Conservation (phyloP, 345 rosid species). For the Gossypium mustelinum region DNA sequence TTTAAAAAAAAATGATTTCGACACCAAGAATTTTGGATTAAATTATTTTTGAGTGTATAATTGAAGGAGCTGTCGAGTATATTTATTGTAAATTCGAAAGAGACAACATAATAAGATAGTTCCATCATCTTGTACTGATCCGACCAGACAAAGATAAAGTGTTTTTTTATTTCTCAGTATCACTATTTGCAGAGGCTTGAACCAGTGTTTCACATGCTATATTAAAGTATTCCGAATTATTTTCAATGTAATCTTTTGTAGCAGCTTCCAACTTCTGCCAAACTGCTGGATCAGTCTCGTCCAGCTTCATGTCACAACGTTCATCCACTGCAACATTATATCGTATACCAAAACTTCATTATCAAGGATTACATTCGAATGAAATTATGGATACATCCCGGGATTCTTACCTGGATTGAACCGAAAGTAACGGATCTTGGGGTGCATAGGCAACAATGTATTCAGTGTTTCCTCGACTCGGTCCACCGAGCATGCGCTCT, state of each 20-base stretch:
- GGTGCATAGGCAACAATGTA: slow-evolving; percentile 83
- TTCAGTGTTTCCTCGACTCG: slow-evolving; percentile 91
- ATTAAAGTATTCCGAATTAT: slow-evolving; percentile 52
- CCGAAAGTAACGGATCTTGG: slow-evolving; percentile 84
- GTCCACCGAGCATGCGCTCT: slow-evolving; percentile 97
- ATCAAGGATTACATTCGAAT: too few species aligned
- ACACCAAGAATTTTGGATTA: too few species aligned
- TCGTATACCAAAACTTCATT: neutral
- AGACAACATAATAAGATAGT: too few species aligned
- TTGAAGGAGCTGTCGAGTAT: too few species aligned
- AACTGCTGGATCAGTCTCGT: slow-evolving; percentile 94
- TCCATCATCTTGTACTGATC: too few species aligned
- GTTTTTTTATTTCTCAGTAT: too few species aligned
- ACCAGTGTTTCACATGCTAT: slow-evolving; percentile 31
- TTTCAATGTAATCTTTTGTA: slow-evolving; percentile 66
- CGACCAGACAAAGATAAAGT: too few species aligned
- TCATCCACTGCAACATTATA: slow-evolving; percentile 65
- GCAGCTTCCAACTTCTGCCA: slow-evolving; percentile 94
- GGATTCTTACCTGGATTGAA: slow-evolving; percentile 76
- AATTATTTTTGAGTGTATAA: too few species aligned
- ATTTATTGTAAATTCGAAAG: too few species aligned
- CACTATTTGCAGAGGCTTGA: slow-evolving; percentile 57
- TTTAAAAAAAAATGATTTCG: too few species aligned
- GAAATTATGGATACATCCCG: neutral
- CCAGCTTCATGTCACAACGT: slow-evolving; percentile 94